phyloP scores from a whole-genome alignment of 176 grass and related monocot species.

The Dactylis glomerata region DNA sequence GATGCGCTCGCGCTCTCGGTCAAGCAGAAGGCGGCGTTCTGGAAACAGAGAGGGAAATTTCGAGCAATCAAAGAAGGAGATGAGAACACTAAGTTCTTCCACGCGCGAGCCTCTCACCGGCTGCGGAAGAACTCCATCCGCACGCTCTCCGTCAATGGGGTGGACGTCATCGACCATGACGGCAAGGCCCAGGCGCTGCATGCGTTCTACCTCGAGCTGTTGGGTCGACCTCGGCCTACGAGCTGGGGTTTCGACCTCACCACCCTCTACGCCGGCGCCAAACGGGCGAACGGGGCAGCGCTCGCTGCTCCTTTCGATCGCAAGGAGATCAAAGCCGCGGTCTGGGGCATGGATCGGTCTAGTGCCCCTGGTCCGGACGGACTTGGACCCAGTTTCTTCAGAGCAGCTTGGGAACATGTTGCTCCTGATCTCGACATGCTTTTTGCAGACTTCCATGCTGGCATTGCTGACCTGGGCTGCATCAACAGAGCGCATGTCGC shows the following conservation, averaged over 20 bases:
- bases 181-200: background rate
- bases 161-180: too few relatives aligned
- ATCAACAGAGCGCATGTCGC: background rate
- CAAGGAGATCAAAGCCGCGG: too few relatives aligned
- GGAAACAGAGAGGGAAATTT: background rate
- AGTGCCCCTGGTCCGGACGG: too few relatives aligned
- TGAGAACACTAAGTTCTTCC: background rate
- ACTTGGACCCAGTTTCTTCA: too few relatives aligned
- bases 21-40: fast-evolving
- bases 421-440: background rate
- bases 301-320: too few relatives aligned
- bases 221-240: background rate
- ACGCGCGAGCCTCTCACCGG: background rate
- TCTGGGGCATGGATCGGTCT: too few relatives aligned
- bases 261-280: too few relatives aligned
- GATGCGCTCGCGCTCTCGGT: background rate
- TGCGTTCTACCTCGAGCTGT: background rate
- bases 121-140: background rate
- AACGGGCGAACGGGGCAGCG: too few relatives aligned
- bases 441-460: background rate
- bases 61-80: background rate
- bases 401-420: too few relatives aligned
- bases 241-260: background rate
- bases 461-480: background rate
- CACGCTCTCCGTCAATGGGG: background rate